A percentile compares a stretch with the other conserved stretches of the same genome.
These are phyloP conservation scores for Acer campestre DNA, from an alignment of 345 rosid genomes.

Conservation along the genomic window DNA sequence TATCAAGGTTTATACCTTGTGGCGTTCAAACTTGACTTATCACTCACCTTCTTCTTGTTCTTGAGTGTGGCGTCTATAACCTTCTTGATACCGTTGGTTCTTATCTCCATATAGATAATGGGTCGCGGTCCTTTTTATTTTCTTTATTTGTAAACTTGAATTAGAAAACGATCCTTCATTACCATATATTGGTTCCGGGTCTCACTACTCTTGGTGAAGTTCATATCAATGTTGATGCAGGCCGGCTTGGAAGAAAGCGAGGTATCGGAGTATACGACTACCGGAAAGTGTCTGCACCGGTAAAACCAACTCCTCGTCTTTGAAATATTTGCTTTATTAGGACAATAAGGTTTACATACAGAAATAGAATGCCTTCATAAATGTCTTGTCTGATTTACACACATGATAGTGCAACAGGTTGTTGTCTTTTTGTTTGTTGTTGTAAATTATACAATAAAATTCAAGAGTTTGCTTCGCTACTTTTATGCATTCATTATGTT, in stretches of 20 bases:
- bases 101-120: too few relatives aligned
- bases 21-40: too few relatives aligned
- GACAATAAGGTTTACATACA: background rate
- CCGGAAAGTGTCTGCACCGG: slow-evolving; percentile 28
- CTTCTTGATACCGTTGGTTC: too few relatives aligned
- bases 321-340: slow-evolving; percentile 22
- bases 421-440: background rate
- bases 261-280: slow-evolving; percentile 81
- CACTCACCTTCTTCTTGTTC: too few relatives aligned
- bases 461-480: background rate
- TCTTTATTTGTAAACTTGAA: too few relatives aligned
- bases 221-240: slow-evolving; percentile 94
- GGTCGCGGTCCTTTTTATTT: too few relatives aligned
- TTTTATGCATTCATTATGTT: background rate
- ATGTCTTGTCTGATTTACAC: background rate
- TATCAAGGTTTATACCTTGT: too few relatives aligned
- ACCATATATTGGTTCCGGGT: too few relatives aligned
- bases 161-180: too few relatives aligned
- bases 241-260: slow-evolving; percentile 74
- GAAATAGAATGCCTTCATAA: background rate
- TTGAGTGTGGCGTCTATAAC: too few relatives aligned
- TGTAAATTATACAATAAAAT: background rate
- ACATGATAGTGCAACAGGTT: background rate
- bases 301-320: slow-evolving; percentile 48
- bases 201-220: too few relatives aligned